These are phyloP conservation scores for Boechera divaricarpa DNA, from an alignment of 345 rosid genomes.

Conservation along the genomic window DNA sequence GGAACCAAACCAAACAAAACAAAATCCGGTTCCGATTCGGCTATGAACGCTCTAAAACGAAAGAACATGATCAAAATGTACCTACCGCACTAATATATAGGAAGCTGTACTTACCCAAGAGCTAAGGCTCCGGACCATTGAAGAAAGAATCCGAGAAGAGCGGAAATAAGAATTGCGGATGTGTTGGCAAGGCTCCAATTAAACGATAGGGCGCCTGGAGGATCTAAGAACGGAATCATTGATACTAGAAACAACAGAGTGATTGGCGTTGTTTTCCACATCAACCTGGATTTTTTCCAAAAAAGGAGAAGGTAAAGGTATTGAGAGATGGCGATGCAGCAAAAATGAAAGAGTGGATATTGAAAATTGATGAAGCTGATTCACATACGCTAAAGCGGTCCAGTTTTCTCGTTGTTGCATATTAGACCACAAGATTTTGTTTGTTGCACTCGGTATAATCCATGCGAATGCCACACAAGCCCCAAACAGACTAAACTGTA, in stretches of 20 bases:
- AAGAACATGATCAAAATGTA: not conserved
- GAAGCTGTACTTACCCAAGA: constrained; percentile 66
- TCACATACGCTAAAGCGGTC: constrained; percentile 91
- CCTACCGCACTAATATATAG: not conserved
- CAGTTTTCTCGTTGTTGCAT: constrained; percentile 92
- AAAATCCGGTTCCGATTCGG: not conserved
- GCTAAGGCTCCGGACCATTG: constrained; percentile 99
- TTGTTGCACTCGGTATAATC: constrained; percentile 92
- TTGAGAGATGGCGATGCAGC: not conserved
- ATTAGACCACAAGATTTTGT: constrained; percentile 94
- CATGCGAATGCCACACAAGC: constrained; percentile 90
- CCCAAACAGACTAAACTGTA: constrained; percentile 89
- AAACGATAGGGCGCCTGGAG: constrained; percentile 81
- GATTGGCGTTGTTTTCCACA: constrained; percentile 98
- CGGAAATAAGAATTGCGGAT: constrained; percentile 66
- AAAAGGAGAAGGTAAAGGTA: not conserved
- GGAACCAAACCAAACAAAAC: not conserved
- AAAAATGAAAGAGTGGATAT: not conserved
- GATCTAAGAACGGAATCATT: constrained; percentile 89
- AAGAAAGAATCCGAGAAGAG: constrained; percentile 92
- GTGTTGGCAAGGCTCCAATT: constrained; percentile 71
- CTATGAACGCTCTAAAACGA: no score
- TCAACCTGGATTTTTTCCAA: constrained; percentile 59
- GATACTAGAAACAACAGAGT: constrained; percentile 80
- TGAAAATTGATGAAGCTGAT: constrained; percentile 7